phyloP scores from a whole-genome alignment of 2,329 filamentous ascomycete species.

The Pseudogymnoascus sp. region DNA sequence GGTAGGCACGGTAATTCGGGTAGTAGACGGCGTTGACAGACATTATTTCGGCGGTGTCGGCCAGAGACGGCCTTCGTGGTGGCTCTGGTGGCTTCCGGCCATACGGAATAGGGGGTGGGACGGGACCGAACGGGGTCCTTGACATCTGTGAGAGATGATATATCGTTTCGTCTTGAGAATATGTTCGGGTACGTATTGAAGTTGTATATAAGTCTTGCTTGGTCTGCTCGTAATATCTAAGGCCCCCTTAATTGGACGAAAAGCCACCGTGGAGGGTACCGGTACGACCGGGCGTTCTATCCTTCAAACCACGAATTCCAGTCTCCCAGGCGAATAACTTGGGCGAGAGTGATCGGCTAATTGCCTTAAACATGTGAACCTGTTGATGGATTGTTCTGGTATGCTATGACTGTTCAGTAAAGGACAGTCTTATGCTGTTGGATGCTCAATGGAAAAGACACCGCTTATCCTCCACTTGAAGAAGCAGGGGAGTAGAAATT shows the following conservation, averaged over 20 bases:
- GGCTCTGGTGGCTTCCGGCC: constrained; percentile 18
- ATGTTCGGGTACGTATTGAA: background rate
- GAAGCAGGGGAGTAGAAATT: background rate
- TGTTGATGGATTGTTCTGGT: background rate
- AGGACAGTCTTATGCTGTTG: background rate
- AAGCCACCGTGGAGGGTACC: background rate
- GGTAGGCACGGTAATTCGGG: constrained; percentile 69
- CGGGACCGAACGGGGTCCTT: constrained; percentile 17
- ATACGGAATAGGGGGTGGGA: constrained; percentile 22
- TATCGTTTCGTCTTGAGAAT: background rate
- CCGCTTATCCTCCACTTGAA: constrained; percentile 1
- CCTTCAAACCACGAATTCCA: background rate
- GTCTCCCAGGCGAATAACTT: constrained; percentile 6
- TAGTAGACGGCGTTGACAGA: constrained; percentile 74
- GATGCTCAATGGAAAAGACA: background rate
- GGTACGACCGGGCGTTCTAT: background rate
- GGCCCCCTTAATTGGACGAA: background rate
- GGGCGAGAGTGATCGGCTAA: constrained; percentile 4
- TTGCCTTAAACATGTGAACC: constrained; percentile 1
- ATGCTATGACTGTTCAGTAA: constrained; percentile 2
- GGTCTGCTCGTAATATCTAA: background rate
- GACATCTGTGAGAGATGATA: constrained; percentile 16
- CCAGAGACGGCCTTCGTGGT: constrained; percentile 24
- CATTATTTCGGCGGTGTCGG: constrained; percentile 38
- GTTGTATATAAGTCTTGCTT: constrained; percentile 1